Percentiles rank a stretch among this genome's conserved stretches.
These are phyloP conservation scores for Lentinula sp. DNA, from an alignment of 768 basidiomycete species.

Conservation along the genomic window DNA sequence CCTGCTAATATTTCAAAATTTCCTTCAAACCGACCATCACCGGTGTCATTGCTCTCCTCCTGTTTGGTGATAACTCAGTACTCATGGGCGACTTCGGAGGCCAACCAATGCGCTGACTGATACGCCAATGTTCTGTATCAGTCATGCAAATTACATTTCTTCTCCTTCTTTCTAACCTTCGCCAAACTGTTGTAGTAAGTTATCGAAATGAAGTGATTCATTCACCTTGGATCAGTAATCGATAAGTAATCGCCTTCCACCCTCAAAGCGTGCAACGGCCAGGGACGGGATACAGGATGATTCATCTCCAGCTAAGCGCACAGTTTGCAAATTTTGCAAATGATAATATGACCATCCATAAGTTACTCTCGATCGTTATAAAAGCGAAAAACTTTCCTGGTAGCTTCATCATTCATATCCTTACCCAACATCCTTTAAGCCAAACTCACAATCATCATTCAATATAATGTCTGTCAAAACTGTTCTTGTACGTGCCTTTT, in stretches of 20 bases:
- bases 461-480: neutral
- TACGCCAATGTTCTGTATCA: neutral
- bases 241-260: neutral
- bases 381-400: neutral
- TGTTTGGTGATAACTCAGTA: neutral
- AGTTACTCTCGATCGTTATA: neutral
- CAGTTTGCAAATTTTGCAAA: no score
- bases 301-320: neutral
- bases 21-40: neutral
- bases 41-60: no score
- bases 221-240: neutral
- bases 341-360: no score
- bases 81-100: neutral
- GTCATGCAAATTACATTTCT: neutral
- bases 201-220: neutral
- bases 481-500: neutral
- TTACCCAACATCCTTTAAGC: neutral
- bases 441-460: neutral
- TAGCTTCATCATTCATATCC: neutral
- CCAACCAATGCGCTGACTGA: neutral
- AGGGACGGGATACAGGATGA: neutral
- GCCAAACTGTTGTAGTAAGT: no score
- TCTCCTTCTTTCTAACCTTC: neutral
- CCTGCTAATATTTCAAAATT: no score
- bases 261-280: neutral